A percentile compares a stretch with the other conserved stretches of the same genome.
These are phyloP conservation scores for Alternaria ventricosa DNA, from an alignment of 2,329 filamentous ascomycete species.

Conservation along the genomic window DNA sequence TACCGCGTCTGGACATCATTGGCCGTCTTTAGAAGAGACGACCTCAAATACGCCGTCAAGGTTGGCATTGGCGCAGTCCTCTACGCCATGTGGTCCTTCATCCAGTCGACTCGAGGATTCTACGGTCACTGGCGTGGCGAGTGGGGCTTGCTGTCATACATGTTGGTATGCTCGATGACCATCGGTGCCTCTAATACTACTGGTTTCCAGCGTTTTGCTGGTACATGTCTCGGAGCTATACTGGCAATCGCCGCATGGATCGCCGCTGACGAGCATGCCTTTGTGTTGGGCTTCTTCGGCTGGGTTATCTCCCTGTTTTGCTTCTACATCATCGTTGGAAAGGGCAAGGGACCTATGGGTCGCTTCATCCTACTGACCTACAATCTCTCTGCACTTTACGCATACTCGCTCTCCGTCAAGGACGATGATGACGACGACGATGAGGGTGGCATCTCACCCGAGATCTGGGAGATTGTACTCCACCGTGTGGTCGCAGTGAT, in stretches of 20 bases:
- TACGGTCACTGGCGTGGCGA: constrained; percentile 93
- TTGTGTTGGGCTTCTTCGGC: constrained; percentile 78
- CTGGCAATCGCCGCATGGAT: constrained; percentile 82
- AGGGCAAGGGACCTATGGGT: constrained; percentile 85
- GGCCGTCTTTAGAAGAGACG: constrained; percentile 66
- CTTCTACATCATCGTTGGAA: constrained; percentile 87
- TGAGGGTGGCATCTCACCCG: constrained; percentile 81
- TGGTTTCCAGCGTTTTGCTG: constrained; percentile 82
- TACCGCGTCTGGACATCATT: constrained; percentile 64
- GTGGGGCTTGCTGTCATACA: constrained; percentile 96
- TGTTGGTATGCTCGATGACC: constrained; percentile 98
- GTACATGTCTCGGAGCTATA: constrained; percentile 80
- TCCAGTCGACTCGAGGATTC: constrained; percentile 75
- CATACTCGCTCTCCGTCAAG: constrained; percentile 83
- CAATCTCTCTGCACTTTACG: constrained; percentile 92
- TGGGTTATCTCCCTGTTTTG: constrained; percentile 82
- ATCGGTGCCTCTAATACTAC: constrained; percentile 96
- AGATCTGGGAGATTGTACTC: constrained; percentile 85
- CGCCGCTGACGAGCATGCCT: constrained; percentile 74
- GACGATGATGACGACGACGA: constrained; percentile 82
- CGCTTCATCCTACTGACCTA: constrained; percentile 95
- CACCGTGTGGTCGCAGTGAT: constrained; percentile 89
- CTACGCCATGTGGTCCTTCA: constrained; percentile 88
- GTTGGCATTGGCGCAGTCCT: constrained; percentile 88
- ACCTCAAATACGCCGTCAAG: constrained; percentile 84